Base-by-base conservation (phyloP, 441 rosid species). In the Adansonia madagascariensis region DNA sequence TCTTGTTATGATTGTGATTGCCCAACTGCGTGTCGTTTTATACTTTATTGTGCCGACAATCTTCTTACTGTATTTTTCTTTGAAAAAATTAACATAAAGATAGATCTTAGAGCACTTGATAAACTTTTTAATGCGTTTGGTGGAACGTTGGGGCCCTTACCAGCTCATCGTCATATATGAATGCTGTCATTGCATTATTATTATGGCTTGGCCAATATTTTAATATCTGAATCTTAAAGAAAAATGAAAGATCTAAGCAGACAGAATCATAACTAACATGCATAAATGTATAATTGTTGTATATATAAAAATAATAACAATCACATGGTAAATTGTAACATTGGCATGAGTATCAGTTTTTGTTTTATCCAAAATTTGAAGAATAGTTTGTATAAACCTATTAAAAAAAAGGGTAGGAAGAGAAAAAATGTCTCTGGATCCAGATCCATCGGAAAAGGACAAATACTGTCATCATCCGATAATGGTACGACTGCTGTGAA, bases 371-470 rank as follows among this genome's bases (percentile, higher is more conserved):
- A 20, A 39, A 57, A 52, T 10, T 49, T 60, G 43, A 20, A 24
- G 18, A 61, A n/a, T 62, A 9, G 11, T 10, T 4, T 15, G 41
- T 22, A 68, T 68, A 68, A 11, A 66, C 39, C 22, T 18, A 57
- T 41, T 27, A 65, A 18, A 47, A 18, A 35, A 4, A 31, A 31
- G 4, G 4, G 41, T 35, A 10, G 6, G 60, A 9, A 22, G 8
- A 39, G 15, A 4, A 35, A 24, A 39, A 6, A 17, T 15, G 18
- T 61, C 20, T 50, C 6, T 65, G 6, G 71, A 73, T 20, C 71
- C 75, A 65, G 69, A 75, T 80, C 75, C 71, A 35, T 64, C 11
- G 27, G 57, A 46, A 71, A 27, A 71, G 68, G 9, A 52, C 61
- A 15, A 66, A 6, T 17, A 17, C 17, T 10, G n/a, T 31, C 8